Percentiles rank a stretch among this genome's conserved stretches.
Evolutionary conservation across 2,329 filamentous ascomycete genomes (phyloP).

Genomic region (Cercospora sp.): DNA sequence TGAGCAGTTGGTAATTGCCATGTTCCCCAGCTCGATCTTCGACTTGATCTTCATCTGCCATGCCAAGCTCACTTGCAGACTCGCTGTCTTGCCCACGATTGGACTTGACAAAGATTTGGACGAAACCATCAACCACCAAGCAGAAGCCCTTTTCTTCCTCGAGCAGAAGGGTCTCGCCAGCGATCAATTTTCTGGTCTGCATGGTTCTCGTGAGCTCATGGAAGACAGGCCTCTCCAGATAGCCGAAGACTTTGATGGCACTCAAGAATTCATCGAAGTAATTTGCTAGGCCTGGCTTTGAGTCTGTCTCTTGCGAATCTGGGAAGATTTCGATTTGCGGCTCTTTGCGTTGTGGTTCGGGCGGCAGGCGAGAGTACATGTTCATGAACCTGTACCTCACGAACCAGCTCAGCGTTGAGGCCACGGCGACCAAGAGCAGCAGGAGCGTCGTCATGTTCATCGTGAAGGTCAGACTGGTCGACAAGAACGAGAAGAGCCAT

Average conservation of each 20-base stretch:
- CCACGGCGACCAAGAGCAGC: slow-evolving; percentile 72
- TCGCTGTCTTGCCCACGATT: slow-evolving; percentile 53
- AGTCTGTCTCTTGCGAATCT: slow-evolving; percentile 83
- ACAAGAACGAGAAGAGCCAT: slow-evolving; percentile 85
- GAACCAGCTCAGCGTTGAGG: slow-evolving; percentile 89
- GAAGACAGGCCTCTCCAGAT: slow-evolving; percentile 92
- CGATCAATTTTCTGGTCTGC: slow-evolving; percentile 95
- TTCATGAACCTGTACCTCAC: slow-evolving; percentile 94
- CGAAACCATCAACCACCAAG: slow-evolving; percentile 90
- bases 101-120: slow-evolving; percentile 98
- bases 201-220: slow-evolving; percentile 96
- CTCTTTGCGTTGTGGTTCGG: slow-evolving; percentile 93
- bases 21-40: slow-evolving; percentile 69
- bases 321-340: slow-evolving; percentile 94
- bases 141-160: slow-evolving; percentile 99
- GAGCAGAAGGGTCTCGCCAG: slow-evolving; percentile 88
- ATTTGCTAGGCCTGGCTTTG: slow-evolving; percentile 88
- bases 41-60: slow-evolving; percentile 51
- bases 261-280: slow-evolving; percentile 97
- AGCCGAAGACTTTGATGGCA: slow-evolving; percentile 98
- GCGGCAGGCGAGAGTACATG: slow-evolving; percentile 91
- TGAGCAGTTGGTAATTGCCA: slow-evolving; percentile 90
- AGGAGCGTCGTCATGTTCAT: slow-evolving; percentile 98
- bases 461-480: slow-evolving; percentile 90
- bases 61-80: slow-evolving; percentile 44